Evolutionary conservation across 129 eudicot species (phyloP), one percentile per base, ranked within the genome.

Genomic region (Flaveria trinervia): DNA sequence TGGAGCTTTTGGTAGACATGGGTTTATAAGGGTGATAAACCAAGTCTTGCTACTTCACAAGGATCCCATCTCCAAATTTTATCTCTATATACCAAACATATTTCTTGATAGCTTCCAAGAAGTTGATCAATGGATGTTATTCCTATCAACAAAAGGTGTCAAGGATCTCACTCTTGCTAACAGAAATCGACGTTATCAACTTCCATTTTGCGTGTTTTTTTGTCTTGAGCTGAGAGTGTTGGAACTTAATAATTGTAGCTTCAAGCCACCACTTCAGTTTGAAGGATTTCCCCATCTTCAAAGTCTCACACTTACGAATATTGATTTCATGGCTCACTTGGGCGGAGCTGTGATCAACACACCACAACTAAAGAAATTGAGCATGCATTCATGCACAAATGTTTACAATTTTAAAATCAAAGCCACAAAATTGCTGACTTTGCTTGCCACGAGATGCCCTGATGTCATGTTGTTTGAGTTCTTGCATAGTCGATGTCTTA

Each of bases 81-180:
- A 8, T 33, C 68, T 75, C 18, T 18, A 39, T 43, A 81, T 81
- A 30, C 76, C 84, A 62, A 2, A 36, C 6, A 68, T 75, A 1
- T 0, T 0, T 70, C 71, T 46, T 60, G 68, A 81, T 36, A 60
- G 57, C 75, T 57, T 49, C 68, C 66, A n/a, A 74, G 84, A 75
- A 50, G 56, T 81, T 2, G 68, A 81, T 49, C 72, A 59, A 68
- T 75, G 81, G 84, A 61, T 81, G 52, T 23, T 18, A 36, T 50
- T 61, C 20, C 59, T 81, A 20, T 81, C 77, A 57, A 61, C 48
- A 76, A 51, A 75, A 5, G 72, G 68, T 50, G 77, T 81, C 0
- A 61, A 12, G 60, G 73, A 81, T 20, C 18, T 64, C 25, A 2
- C 7, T 16, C 30, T 73, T 52, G 11, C 1, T 28, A 65, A 56